Conservation (phyloP, 345 rosid genomes). For the Camelina hispida region DNA sequence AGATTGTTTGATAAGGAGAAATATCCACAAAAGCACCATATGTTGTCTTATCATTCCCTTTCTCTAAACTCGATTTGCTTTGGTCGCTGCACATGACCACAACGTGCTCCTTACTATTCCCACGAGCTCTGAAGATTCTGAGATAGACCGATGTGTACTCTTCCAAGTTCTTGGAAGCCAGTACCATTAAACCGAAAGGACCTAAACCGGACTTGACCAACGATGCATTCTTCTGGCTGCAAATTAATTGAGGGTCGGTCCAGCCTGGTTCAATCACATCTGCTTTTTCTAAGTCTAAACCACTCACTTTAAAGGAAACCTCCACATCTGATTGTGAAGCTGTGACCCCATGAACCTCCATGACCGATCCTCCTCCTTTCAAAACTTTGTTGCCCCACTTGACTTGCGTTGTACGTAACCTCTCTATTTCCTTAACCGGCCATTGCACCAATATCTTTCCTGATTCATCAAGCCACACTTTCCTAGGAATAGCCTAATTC, state of each 20-base stretch:
- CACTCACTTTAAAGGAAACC: constrained; percentile 51
- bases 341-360: constrained; percentile 57
- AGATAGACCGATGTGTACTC: constrained; percentile 71
- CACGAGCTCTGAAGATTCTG: constrained; percentile 55
- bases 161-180: constrained; percentile 54
- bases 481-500: constrained; percentile 63
- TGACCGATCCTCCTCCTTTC: constrained; percentile 43
- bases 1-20: constrained; percentile 50
- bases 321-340: constrained; percentile 77
- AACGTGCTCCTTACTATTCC: constrained; percentile 39
- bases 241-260: constrained; percentile 57
- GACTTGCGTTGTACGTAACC: constrained; percentile 43
- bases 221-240: constrained; percentile 51
- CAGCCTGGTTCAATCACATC: constrained; percentile 62
- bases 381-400: constrained; percentile 39
- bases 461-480: constrained; percentile 51
- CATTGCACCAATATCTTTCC: constrained; percentile 68
- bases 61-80: constrained; percentile 58
- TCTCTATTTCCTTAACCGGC: constrained; percentile 67
- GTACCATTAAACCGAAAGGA: constrained; percentile 66
- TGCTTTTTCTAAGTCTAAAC: constrained; percentile 52
- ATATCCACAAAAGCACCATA: constrained; percentile 69
- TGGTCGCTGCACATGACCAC: constrained; percentile 80
- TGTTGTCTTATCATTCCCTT: constrained; percentile 47
- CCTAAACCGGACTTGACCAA: constrained; percentile 55